These are phyloP conservation scores for Pneumocystis wakefieldiae DNA, from an alignment of 1,139 yeast genomes.

Conservation along the genomic window DNA sequence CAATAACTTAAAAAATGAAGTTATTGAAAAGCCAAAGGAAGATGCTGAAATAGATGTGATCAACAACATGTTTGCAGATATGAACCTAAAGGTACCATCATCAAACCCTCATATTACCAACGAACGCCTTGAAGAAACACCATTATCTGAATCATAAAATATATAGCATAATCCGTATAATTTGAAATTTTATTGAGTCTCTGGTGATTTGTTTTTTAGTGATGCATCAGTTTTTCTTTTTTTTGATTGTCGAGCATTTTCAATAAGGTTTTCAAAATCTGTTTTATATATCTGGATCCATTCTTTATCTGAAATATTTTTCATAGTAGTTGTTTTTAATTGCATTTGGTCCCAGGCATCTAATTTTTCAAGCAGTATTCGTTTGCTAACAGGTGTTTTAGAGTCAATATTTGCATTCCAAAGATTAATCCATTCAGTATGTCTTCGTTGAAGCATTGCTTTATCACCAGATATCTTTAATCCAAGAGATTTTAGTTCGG, in stretches of 20 bases:
- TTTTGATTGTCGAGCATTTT: constrained; percentile 30
- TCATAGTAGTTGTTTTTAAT: constrained; percentile 4
- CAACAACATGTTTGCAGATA: not conserved
- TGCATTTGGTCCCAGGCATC: constrained; percentile 48
- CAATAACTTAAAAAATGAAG: not conserved
- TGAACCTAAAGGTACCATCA: not conserved
- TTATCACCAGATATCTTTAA: constrained; percentile 52
- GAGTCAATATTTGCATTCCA: constrained; percentile 78
- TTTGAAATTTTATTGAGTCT: not conserved
- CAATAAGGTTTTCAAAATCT: constrained; percentile 40
- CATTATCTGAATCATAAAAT: not conserved
- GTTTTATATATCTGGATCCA: constrained; percentile 39
- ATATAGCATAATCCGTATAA: not conserved
- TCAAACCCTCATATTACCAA: not conserved
- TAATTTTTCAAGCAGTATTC: constrained; percentile 40
- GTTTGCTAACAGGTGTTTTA: constrained; percentile 46
- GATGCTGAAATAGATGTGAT: not conserved
- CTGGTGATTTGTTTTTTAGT: not conserved
- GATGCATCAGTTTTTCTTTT: not conserved
- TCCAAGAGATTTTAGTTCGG: constrained; percentile 39
- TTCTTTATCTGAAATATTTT: constrained; percentile 28
- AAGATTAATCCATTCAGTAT: constrained; percentile 61
- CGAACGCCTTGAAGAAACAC: not conserved
- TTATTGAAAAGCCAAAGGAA: not conserved
- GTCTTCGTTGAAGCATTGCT: constrained; percentile 50